Base-by-base conservation (phyloP, 371 early-diverging fungal genomes). In the Chytridium lagenaria region DNA sequence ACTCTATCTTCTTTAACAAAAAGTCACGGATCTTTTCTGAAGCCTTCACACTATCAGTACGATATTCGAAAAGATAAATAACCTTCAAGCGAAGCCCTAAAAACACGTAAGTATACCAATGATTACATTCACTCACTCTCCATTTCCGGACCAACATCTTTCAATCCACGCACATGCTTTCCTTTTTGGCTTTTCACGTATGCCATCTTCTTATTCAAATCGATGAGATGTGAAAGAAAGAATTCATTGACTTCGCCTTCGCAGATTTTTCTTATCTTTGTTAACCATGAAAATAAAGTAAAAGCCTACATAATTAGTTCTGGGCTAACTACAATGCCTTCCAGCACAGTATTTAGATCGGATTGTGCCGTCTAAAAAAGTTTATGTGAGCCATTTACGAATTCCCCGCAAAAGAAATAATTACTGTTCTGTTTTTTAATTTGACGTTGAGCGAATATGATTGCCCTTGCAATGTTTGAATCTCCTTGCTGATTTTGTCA, bases 191-290 rank as follows among this genome's bases (percentile, higher is more conserved):
- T 81, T 66, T 93, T 93, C 19, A 95, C 90, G 77, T 89, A 93
- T 5, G 90, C 78, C 87, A 96, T 93, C 72, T 94, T 94, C 71
- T 88, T 86, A 78, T 94, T 92, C 71, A 97, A 87, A 5, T 91
- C 94, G 19, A 86, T 75, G 67, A 96, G 75, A 59, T 92, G 91
- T 38, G 88, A 86, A 19, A 95, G 75, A 89, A 94, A 97, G 38
- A 87, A 80, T 68, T 95, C 95, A 74, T 95, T 93, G 40, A 96
- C 89, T 34, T 95, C 94, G 10, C 90, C 93, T 75, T 96, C 93
- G 66, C 90, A 92, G 59, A 96, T 94, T 76, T 90, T 91, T 50
- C 91, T 89, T 72, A 3, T 57, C 12, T 15, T 2, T 23, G 59
- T 3, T 55, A 70, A 2, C 3, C 7, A 34, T 7, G 16, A 5